Base-by-base conservation (phyloP, 441 rosid species). In the Croton setiger region DNA sequence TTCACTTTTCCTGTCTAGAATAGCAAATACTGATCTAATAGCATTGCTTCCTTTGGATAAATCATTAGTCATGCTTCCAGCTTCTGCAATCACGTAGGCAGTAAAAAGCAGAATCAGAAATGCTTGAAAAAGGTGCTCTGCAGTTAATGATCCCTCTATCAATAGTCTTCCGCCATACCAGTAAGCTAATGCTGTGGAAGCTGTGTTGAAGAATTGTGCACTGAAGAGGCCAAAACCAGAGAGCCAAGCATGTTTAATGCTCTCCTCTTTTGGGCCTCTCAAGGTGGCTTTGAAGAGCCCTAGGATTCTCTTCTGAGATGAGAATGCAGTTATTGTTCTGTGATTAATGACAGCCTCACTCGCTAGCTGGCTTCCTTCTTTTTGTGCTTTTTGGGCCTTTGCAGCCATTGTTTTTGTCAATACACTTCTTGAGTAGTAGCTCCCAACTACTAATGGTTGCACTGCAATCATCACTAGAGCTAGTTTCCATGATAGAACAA, bases 101-200 rank as follows among this genome's bases (percentile, higher is more conserved):
- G 81, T 76, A 63, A 87, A 87, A 17, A 87, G 73, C 48, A 85
- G 75, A 64, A 79, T 82, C 56, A 87, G 66, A 73, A 82, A 87
- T 12, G 85, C 81, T 52, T 85, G 90, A 75, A 86, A 88, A 43
- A 86, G 87, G 53, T 79, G 75, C 60, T 82, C 85, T 12, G 87
- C 58, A 8, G 79, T 51, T 68, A 83, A 74, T 63, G 31, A n/a
- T 18, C 43, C 74, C 56, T 79, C 27, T 4, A 63, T 79, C 60
- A 88, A 70, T 37, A 88, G 88, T 75, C 74, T 88, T 56, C 91
- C 93, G 3, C 91, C 91, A 33, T 85, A 83, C 93, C 91, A 86
- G 69, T 65, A 83, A 63, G 88, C 85, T 64, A 88, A 64, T 67
- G 91, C 88, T 4, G 86, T 71, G 1, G 85, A 76, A 58, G 86